These are phyloP conservation scores for Exophiala sideris DNA, from an alignment of 2,329 filamentous ascomycete genomes.

Conservation along the genomic window DNA sequence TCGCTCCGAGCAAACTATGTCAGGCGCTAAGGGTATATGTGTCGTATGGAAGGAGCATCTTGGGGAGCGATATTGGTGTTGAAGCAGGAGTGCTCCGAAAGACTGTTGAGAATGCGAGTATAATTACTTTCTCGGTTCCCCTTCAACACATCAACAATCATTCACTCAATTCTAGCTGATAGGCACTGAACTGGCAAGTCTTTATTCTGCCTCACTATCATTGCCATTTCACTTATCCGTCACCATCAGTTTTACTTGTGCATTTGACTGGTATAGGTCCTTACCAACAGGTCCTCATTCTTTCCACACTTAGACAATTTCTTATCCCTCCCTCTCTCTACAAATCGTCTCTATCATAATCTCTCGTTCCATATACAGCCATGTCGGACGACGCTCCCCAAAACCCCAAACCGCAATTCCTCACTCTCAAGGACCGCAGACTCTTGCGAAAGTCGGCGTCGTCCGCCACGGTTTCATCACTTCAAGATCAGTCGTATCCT, in stretches of 20 bases:
- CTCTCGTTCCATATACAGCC: background rate
- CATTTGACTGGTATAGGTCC: no score
- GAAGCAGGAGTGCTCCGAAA: background rate
- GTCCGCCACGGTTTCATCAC: background rate
- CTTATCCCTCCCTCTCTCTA: background rate
- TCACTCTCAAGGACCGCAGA: slow-evolving; percentile 8
- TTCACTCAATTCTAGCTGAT: slow-evolving; percentile 2
- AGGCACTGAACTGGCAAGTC: no score
- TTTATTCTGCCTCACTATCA: slow-evolving; percentile 9
- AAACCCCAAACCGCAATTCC: slow-evolving; percentile 2
- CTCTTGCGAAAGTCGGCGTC: slow-evolving; percentile 5
- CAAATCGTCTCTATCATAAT: background rate
- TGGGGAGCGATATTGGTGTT: background rate
- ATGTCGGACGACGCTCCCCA: slow-evolving; percentile 10
- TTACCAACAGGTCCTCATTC: background rate
- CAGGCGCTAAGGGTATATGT: background rate
- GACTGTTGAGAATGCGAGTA: no score
- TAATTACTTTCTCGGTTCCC: no score
- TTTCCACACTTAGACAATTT: background rate
- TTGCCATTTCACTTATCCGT: slow-evolving; percentile 5
- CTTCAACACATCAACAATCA: background rate
- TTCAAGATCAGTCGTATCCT: background rate
- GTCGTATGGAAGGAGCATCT: background rate
- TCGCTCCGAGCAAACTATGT: background rate
- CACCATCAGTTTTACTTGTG: background rate